Conservation (phyloP, 1,139 yeast species). For the Yamadazyma kanchanaburiensis region DNA sequence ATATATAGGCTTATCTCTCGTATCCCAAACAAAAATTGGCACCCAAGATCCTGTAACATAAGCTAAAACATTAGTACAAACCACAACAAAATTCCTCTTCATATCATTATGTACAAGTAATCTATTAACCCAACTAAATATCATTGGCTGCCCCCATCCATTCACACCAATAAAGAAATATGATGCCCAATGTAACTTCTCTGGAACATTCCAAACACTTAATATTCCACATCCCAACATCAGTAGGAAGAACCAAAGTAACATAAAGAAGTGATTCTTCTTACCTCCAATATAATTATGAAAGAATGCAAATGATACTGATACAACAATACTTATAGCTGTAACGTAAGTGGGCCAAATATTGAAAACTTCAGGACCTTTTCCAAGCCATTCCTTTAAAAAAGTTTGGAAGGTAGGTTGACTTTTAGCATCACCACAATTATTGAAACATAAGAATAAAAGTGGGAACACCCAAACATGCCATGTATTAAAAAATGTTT, state of each 20-base stretch:
- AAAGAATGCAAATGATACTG: constrained; percentile 36
- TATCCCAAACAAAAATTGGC: constrained; percentile 46
- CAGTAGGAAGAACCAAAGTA: constrained; percentile 30
- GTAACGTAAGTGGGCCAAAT: constrained; percentile 45
- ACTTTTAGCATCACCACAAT: constrained; percentile 32
- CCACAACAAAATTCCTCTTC: constrained; percentile 50
- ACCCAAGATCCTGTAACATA: constrained; percentile 52
- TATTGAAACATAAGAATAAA: constrained; percentile 49
- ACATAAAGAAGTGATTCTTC: constrained; percentile 34
- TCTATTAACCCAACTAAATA: constrained; percentile 55
- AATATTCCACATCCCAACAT: constrained; percentile 42
- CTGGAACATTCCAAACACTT: constrained; percentile 45
- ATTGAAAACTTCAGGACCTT: constrained; percentile 41
- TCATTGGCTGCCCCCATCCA: constrained; percentile 40
- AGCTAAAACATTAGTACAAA: constrained; percentile 48
- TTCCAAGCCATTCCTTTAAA: constrained; percentile 42
- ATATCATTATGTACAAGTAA: constrained; percentile 43
- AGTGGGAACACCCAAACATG: constrained; percentile 47
- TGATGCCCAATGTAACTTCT: constrained; percentile 45
- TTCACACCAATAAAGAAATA: constrained; percentile 47
- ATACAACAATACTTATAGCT: constrained; percentile 41
- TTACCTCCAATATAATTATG: constrained; percentile 45
- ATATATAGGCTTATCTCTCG: constrained; percentile 48
- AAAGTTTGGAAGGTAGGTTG: constrained; percentile 54
- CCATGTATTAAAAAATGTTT: constrained; percentile 45